Evolutionary conservation across 805 yeast species (phyloP), one percentile per base, ranked within the genome.

Genomic region (Zygoascus ofunaensis): DNA sequence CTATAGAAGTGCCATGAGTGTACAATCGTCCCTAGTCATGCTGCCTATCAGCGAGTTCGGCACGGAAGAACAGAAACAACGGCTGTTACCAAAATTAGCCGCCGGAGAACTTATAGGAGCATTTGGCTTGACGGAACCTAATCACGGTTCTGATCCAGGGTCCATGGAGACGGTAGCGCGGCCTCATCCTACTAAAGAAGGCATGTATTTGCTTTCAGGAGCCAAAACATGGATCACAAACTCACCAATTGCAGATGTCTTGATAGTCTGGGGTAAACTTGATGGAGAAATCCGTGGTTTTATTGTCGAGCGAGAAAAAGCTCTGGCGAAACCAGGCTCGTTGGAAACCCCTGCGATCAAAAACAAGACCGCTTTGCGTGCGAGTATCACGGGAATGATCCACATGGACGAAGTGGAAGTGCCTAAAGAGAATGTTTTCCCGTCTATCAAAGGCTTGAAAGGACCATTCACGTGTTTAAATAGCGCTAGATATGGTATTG

Each of bases 71-170:
- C 66, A 59, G 51, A 68, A 68, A 56, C 64, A 68, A 39, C 55
- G 68, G 21, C 63, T 60, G 41, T 49, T 68, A 44, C 72, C 72
- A 12, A 45, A 46, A 21, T 60, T 68, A 40, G 70, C 70, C 2
- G 46, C 62, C 4, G 72, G 72, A 5, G 71, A 68, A 48, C 53
- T 67, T n/a, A 55, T 68, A 14, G 82, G 82, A 34, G 76, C 81
- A 60, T 77, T 77, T 53, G 82, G 79, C 26, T 71, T 77, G 64
- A 77, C 82, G 33, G 82, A 77, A 61, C 77, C 48, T 24, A 77
- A 77, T 52, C 82, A 77, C 55, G 79, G 79, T 47, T 74, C 79
- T 20, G 77, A 75, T 52, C 80, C 78, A 36, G 73, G 68, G 5
- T 74, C 79, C 43, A 70, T 74, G 69, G 79, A 74, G 61, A 76